These are phyloP conservation scores for Peronospora destructor DNA, from an alignment of 352 stramenopile species.

Conservation along the genomic window DNA sequence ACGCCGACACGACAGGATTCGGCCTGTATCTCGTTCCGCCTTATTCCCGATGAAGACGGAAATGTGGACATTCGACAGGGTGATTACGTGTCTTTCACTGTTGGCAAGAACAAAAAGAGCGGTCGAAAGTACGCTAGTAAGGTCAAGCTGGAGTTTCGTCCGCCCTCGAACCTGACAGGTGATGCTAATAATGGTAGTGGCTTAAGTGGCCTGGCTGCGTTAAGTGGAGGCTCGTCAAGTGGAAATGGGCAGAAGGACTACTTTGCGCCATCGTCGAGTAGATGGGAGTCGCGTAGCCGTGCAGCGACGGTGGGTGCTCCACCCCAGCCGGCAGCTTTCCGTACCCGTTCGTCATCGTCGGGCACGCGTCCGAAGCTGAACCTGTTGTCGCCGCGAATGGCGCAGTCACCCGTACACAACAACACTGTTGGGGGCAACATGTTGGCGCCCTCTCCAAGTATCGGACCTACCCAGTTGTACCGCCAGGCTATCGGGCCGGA, in stretches of 20 bases:
- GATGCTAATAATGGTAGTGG: constrained; percentile 19
- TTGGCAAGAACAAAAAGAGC: constrained; percentile 88
- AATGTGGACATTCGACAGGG: constrained; percentile 79
- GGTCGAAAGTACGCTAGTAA: constrained; percentile 85
- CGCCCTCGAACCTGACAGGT: constrained; percentile 47
- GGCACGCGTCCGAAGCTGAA: constrained; percentile 55
- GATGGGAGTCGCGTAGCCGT: constrained; percentile 54
- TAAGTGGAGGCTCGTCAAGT: constrained; percentile 25
- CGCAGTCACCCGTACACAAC: constrained; percentile 39
- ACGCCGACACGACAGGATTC: constrained; percentile 78
- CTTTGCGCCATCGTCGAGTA: constrained; percentile 42
- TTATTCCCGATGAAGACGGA: constrained; percentile 84
- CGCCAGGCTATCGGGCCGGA: constrained; percentile 72
- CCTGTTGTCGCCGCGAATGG: constrained; percentile 52
- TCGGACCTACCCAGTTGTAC: constrained; percentile 51
- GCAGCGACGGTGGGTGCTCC: constrained; percentile 44
- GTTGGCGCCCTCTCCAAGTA: constrained; percentile 31
- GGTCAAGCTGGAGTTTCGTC: constrained; percentile 84
- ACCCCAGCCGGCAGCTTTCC: constrained; percentile 37
- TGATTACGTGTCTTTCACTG: constrained; percentile 85
- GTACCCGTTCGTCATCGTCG: constrained; percentile 50
- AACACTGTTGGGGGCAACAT: constrained; percentile 23
- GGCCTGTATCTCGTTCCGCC: constrained; percentile 79
- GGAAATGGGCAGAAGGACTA: constrained; percentile 52
- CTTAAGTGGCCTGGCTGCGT: constrained; percentile 15